phyloP scores from a whole-genome alignment of 371 early-diverging fungal species.

The Mucor piriformis region DNA sequence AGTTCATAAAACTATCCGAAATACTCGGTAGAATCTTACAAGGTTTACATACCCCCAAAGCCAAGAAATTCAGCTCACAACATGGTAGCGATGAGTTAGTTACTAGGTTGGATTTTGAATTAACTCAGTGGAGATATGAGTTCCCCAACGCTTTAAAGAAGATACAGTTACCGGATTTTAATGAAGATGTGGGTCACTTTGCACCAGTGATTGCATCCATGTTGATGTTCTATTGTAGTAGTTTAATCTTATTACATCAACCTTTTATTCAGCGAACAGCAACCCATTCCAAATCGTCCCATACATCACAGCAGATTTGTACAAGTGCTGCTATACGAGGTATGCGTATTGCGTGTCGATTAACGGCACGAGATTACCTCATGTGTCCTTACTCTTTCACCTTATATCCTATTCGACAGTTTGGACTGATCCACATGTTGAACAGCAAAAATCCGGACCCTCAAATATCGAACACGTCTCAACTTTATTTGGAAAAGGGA shows the following conservation, averaged over 20 bases:
- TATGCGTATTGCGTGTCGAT: slow-evolving; percentile 31
- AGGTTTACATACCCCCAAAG: slow-evolving; percentile 44
- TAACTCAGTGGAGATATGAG: slow-evolving; percentile 45
- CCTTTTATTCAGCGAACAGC: slow-evolving; percentile 36
- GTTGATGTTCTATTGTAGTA: slow-evolving; percentile 37
- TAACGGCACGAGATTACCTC: slow-evolving; percentile 33
- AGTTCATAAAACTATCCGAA: slow-evolving; percentile 43
- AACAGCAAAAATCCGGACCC: slow-evolving; percentile 40
- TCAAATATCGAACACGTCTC: slow-evolving; percentile 27
- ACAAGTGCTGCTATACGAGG: slow-evolving; percentile 44
- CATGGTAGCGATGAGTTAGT: slow-evolving; percentile 45
- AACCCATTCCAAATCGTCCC: slow-evolving; percentile 14
- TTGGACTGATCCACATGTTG: slow-evolving; percentile 42
- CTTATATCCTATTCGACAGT: slow-evolving; percentile 43
- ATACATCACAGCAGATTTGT: slow-evolving; percentile 42
- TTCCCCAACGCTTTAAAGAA: slow-evolving; percentile 36
- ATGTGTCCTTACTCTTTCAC: slow-evolving; percentile 44
- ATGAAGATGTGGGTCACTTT: slow-evolving; percentile 34
- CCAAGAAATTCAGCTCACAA: slow-evolving; percentile 32
- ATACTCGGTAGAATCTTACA: slow-evolving; percentile 40
- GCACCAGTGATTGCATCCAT: slow-evolving; percentile 39
- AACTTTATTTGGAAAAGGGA: slow-evolving; percentile 29
- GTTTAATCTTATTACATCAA: slow-evolving; percentile 41
- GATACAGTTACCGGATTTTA: slow-evolving; percentile 28
- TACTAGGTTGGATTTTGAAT: slow-evolving; percentile 35